phyloP scores from a whole-genome alignment of 192 early-diverging fungal genomes.

The Umbelopsis ramanniana region DNA sequence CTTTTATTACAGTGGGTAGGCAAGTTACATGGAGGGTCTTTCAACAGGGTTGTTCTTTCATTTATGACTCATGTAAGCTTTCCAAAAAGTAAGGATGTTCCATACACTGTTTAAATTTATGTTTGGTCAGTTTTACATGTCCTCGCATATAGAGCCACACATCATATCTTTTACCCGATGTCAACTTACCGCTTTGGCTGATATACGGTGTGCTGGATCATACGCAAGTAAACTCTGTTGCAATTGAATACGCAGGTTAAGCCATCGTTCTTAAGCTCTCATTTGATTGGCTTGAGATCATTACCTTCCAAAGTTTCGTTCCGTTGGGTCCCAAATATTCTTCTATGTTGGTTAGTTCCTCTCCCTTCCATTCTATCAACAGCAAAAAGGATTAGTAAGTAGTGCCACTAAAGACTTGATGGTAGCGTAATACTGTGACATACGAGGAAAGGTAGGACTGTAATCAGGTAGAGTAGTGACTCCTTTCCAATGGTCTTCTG shows the following conservation, averaged over 20 bases:
- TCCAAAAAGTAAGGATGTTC: slow-evolving; percentile 20
- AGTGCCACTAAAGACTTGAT: too few species aligned
- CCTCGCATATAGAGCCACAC: not conserved
- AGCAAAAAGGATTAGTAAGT: not conserved
- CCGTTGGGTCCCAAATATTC: slow-evolving; percentile 8
- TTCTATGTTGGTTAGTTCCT: slow-evolving; percentile 7
- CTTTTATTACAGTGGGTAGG: too few species aligned
- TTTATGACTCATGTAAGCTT: not conserved
- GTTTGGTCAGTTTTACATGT: not conserved
- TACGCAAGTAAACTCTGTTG: slow-evolving; percentile 37
- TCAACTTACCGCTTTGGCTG: slow-evolving; percentile 33
- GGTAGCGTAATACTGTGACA: slow-evolving; percentile 10
- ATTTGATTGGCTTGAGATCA: not conserved
- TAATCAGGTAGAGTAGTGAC: slow-evolving; percentile 53
- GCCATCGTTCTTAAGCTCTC: not conserved
- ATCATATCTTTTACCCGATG: not conserved
- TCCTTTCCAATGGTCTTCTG: slow-evolving; percentile 67
- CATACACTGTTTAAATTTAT: not conserved
- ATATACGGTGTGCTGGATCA: slow-evolving; percentile 37
- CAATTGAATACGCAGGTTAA: not conserved
- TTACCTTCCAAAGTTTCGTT: slow-evolving; percentile 34
- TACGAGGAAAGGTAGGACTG: slow-evolving; percentile 52
- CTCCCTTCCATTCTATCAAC: slow-evolving; percentile 14
- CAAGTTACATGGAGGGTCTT: not conserved
- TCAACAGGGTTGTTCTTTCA: not conserved